A percentile compares a stretch with the other conserved stretches of the same genome.
Evolutionary conservation across 495 filamentous ascomycete species (phyloP).

Genomic region (Lindgomyces ingoldianus): DNA sequence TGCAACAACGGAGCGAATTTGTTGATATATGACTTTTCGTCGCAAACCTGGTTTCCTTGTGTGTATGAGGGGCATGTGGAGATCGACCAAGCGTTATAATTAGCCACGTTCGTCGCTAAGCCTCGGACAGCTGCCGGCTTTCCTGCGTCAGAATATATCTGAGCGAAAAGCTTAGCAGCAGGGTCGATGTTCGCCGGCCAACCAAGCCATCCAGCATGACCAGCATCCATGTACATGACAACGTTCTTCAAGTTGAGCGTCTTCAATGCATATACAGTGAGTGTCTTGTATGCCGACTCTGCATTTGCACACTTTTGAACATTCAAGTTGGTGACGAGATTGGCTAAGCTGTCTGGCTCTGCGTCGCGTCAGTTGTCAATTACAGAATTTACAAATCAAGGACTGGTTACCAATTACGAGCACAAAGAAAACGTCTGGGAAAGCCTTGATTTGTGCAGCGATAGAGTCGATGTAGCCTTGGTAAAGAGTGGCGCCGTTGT

Average conservation of each 20-base stretch:
- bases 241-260: conserved; percentile 74
- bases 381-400: too few species aligned
- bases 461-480: conserved; percentile 23
- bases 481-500: conserved; percentile 43
- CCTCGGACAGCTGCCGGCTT: conserved; percentile 66
- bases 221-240: conserved; percentile 78
- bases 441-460: conserved; percentile 2
- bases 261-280: conserved; percentile 68
- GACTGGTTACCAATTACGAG: conserved; percentile 22
- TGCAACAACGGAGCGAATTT: conserved; percentile 63
- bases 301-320: conserved; percentile 65
- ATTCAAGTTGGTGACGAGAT: conserved; percentile 73
- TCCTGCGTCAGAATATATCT: conserved; percentile 64
- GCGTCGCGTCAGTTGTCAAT: conserved; percentile 48
- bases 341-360: conserved; percentile 77
- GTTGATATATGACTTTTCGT: conserved; percentile 72
- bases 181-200: conserved; percentile 73
- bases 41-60: conserved; percentile 52
- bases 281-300: conserved; percentile 63
- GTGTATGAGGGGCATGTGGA: conserved; percentile 51
- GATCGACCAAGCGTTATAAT: conserved; percentile 59
- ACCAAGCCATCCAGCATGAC: conserved; percentile 77
- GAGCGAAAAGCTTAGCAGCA: conserved; percentile 67
- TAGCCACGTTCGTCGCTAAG: conserved; percentile 74
- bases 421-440: conserved; percentile 8